Percentiles rank a stretch among this genome's conserved stretches.
phyloP scores from a whole-genome alignment of 23 red algal genomes.

The Pyropia yezoensis region DNA sequence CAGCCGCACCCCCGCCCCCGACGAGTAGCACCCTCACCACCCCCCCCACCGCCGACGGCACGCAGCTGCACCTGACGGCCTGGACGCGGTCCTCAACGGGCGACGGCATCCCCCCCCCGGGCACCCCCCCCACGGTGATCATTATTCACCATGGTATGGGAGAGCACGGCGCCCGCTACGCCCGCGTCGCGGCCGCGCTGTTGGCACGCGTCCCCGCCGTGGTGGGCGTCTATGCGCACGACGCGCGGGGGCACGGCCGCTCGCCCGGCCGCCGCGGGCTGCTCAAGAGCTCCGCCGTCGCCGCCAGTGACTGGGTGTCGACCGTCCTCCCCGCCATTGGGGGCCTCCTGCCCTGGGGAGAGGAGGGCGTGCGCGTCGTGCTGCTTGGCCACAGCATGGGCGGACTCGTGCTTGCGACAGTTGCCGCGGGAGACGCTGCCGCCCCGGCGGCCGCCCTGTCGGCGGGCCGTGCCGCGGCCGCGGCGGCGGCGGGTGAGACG shows the following conservation, averaged over 20 bases:
- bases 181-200: conserved; percentile 15
- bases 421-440: neutral
- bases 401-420: conserved; percentile 13
- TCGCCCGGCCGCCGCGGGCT: conserved; percentile 25
- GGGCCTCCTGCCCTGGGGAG: conserved; percentile 1
- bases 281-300: neutral
- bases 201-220: conserved; percentile 19
- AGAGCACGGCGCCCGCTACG: conserved; percentile 44
- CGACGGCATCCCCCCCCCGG: too few species aligned
- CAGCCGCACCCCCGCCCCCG: too few species aligned
- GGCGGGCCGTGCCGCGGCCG: too few species aligned
- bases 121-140: conserved; percentile 9
- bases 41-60: too few species aligned
- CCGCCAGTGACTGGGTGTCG: conserved; percentile 16
- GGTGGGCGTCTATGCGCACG: conserved; percentile 21
- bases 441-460: too few species aligned
- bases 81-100: too few species aligned
- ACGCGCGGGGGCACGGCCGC: conserved; percentile 35
- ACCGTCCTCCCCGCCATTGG: neutral
- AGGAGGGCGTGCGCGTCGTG: conserved; percentile 13
- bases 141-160: conserved; percentile 43
- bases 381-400: conserved; percentile 49
- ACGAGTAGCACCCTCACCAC: too few species aligned
- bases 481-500: too few species aligned
- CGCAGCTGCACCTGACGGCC: too few species aligned